Evolutionary conservation across 331 rosid species (phyloP).

Genomic region (Arachis monticola): DNA sequence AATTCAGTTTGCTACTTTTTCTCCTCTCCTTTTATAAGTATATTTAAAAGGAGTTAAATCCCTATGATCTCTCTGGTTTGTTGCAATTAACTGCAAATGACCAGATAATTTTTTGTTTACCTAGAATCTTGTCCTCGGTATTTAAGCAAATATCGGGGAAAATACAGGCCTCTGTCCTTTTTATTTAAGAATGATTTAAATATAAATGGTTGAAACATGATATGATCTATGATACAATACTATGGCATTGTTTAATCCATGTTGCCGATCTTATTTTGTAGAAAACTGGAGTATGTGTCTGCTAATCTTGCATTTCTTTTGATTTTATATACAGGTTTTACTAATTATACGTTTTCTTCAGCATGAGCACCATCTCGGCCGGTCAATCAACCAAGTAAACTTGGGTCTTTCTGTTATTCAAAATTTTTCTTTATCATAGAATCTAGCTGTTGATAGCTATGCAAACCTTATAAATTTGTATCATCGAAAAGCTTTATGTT

Average conservation of each 20-base stretch:
- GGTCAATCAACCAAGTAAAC: constrained; percentile 87
- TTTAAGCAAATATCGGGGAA: constrained; percentile 6
- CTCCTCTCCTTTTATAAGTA: too few species aligned
- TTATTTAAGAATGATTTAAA: background rate
- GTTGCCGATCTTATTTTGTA: too few species aligned
- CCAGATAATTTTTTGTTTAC: constrained; percentile 7
- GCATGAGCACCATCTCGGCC: constrained; percentile 95
- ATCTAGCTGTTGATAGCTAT: constrained; percentile 11
- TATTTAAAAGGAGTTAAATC: too few species aligned
- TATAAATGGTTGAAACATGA: too few species aligned
- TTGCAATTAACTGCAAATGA: constrained; percentile 18
- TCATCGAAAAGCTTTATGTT: constrained; percentile 15
- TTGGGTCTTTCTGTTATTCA: constrained; percentile 24
- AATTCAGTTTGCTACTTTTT: too few species aligned
- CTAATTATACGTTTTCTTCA: constrained; percentile 89
- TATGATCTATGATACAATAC: too few species aligned
- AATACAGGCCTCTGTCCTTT: background rate
- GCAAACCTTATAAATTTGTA: background rate
- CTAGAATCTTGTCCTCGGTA: constrained; percentile 5
- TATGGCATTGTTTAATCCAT: background rate
- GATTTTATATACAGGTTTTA: constrained; percentile 59
- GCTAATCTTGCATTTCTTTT: constrained; percentile 27
- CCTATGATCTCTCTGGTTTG: too few species aligned
- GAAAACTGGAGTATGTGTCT: constrained; percentile 18
- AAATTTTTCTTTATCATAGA: constrained; percentile 2